Percentiles rank a stretch among this genome's conserved stretches.
These are phyloP conservation scores for Sporisorium sorghi DNA, from an alignment of 1,284 basidiomycete genomes.

Conservation along the genomic window DNA sequence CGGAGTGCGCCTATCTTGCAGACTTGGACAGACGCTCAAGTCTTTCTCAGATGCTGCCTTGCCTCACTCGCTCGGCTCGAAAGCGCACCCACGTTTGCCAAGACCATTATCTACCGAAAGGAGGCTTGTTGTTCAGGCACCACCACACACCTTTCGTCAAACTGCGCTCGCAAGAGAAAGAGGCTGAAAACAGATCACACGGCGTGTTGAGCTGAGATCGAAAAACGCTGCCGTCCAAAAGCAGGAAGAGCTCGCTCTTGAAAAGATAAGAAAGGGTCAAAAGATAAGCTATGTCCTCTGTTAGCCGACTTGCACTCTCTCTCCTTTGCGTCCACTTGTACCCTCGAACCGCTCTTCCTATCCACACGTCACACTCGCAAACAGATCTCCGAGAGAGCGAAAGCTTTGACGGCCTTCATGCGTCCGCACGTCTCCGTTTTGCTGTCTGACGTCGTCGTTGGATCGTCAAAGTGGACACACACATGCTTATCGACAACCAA, in stretches of 20 bases:
- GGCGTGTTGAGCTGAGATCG: background rate
- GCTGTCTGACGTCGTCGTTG: background rate
- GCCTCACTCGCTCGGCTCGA: background rate
- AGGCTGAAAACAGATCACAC: no score
- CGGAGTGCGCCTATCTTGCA: no score
- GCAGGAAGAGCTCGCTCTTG: background rate
- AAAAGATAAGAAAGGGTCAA: background rate
- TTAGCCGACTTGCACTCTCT: no score
- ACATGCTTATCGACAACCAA: conserved; percentile 18
- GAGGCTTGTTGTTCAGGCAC: background rate
- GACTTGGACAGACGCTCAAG: no score
- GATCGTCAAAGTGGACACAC: background rate
- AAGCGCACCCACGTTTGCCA: background rate
- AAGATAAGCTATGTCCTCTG: no score
- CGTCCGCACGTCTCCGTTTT: background rate
- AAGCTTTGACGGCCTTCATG: no score
- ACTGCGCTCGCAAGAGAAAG: no score
- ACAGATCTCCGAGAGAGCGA: background rate
- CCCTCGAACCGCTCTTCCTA: no score
- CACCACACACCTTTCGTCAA: no score
- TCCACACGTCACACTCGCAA: background rate
- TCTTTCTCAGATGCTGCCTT: no score
- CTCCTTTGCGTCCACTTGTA: background rate
- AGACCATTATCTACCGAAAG: background rate
- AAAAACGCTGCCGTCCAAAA: background rate